A percentile compares a stretch with the other conserved stretches of the same genome.
These are phyloP conservation scores for Nakaseomyces sp. DNA, from an alignment of 1,139 yeast genomes.

Conservation along the genomic window DNA sequence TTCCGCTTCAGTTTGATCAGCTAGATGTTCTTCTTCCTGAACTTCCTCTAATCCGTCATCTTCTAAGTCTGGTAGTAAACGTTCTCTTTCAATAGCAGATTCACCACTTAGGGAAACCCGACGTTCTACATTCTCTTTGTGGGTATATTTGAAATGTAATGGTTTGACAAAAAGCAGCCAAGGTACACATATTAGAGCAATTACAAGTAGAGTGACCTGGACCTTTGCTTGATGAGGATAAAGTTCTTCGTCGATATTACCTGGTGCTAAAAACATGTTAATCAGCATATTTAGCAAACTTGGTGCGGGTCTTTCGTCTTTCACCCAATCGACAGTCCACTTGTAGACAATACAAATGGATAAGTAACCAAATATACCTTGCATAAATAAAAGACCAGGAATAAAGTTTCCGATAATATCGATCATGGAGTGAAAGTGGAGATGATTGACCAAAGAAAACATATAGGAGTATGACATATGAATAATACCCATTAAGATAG, in stretches of 20 bases:
- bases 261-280: slow-evolving; percentile 93
- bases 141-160: slow-evolving; percentile 48
- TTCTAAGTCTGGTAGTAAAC: slow-evolving; percentile 26
- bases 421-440: slow-evolving; percentile 62
- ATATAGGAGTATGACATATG: slow-evolving; percentile 90
- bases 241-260: slow-evolving; percentile 70
- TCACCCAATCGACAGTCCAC: slow-evolving; percentile 92
- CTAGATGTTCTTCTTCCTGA: slow-evolving; percentile 19
- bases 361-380: slow-evolving; percentile 87
- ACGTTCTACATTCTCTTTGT: slow-evolving; percentile 26
- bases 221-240: slow-evolving; percentile 78
- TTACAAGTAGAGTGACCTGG: slow-evolving; percentile 61
- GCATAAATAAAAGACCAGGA: slow-evolving; percentile 92
- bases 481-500: slow-evolving; percentile 86
- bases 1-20: slow-evolving; percentile 16
- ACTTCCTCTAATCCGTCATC: slow-evolving; percentile 18
- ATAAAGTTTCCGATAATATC: slow-evolving; percentile 89
- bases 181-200: slow-evolving; percentile 88
- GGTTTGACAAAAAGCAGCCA: slow-evolving; percentile 90
- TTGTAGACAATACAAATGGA: slow-evolving; percentile 79
- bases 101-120: not conserved
- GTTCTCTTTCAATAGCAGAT: slow-evolving; percentile 8
- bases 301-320: slow-evolving; percentile 70
- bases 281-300: slow-evolving; percentile 90
- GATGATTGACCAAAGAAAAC: slow-evolving; percentile 76